Evolutionary conservation across 768 basidiomycete species (phyloP).

Genomic region (Serendipita sp.): DNA sequence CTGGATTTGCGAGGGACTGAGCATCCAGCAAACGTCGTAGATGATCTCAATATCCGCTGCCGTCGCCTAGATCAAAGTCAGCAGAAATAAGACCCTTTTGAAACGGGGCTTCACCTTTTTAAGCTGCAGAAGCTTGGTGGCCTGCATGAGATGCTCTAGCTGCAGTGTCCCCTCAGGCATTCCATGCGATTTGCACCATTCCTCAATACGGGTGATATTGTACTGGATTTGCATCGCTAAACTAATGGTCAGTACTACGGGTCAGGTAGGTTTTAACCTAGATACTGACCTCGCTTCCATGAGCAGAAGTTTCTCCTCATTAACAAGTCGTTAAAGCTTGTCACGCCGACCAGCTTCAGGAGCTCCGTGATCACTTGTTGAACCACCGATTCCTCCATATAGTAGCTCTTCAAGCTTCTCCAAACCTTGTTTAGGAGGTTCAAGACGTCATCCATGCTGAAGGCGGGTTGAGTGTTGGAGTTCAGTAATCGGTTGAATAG

Average conservation of each 20-base stretch:
- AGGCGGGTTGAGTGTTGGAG: slow-evolving; percentile 76
- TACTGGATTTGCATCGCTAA: slow-evolving; percentile 99
- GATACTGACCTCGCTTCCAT: slow-evolving; percentile 80
- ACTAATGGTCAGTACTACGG: slow-evolving; percentile 2
- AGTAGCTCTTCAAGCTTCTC: slow-evolving; percentile 96
- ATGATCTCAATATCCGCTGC: slow-evolving; percentile 96
- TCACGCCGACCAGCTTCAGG: slow-evolving; percentile 87
- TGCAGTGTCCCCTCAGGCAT: slow-evolving; percentile 98
- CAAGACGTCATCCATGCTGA: slow-evolving; percentile 95
- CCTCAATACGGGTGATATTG: slow-evolving; percentile 92
- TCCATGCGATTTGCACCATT: slow-evolving; percentile 99
- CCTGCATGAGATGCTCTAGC: slow-evolving; percentile 98
- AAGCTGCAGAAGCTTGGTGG: slow-evolving; percentile 90
- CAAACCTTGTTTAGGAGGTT: slow-evolving; percentile 95
- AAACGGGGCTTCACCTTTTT: slow-evolving; percentile 56
- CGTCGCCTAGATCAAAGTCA: slow-evolving; percentile 43
- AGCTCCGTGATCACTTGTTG: slow-evolving; percentile 92
- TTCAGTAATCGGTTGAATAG: slow-evolving; percentile 88
- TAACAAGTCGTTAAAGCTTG: slow-evolving; percentile 93
- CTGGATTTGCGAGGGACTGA: slow-evolving; percentile 98
- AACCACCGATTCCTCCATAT: slow-evolving; percentile 92
- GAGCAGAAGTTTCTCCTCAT: slow-evolving; percentile 99
- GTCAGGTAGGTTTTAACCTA: background rate
- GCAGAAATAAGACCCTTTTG: background rate
- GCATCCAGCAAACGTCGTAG: slow-evolving; percentile 99